Evolutionary conservation across 2,329 filamentous ascomycete genomes (phyloP), one percentile per base, ranked within the genome.

Genomic region (Pseudogymnoascus sp.): DNA sequence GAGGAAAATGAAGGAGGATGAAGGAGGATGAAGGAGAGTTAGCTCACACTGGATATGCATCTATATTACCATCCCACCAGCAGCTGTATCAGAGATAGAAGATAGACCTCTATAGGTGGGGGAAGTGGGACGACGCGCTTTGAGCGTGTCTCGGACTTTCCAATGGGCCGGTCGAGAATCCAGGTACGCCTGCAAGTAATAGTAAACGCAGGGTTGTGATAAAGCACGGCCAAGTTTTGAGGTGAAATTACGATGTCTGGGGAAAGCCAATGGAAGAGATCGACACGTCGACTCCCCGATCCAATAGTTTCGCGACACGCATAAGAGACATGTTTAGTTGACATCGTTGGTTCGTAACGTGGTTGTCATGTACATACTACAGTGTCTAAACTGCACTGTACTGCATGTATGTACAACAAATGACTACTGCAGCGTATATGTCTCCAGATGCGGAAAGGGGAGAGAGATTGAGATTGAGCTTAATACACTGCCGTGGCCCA

Each of bases 31-130:
- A 52, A 52, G 45, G n/a, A 52, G 25, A 52, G 25, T 52, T 30
- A 30, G 45, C n/a, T 30, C n/a, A 52, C n/a, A 16, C 45, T 52
- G 45, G 45, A 52, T 52, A 30, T 52, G n/a, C 23, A 28, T 52
- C 45, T 52, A 52, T 52, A 52, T 52, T 52, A 52, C 45, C 42
- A 52, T 52, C 45, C 45, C 45, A 52, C 45, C 45, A 52, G 23
- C 23, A 16, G 3, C 45, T 52, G 45, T 52, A 30, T 49, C 42
- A 49, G 42, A 49, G 42, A 49, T 49, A 49, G 22, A 49, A 28
- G 42, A 49, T 49, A 49, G 42, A 49, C 42, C 16, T 28, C 42
- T 45, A 49, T 49, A 49, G 42, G 42, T 49, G 42, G 42, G 42
- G 42, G 14, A 5, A 49, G 42, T 49, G 42, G 42, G 42, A 49